Evolutionary conservation across 1,284 basidiomycete genomes (phyloP).

Genomic region (Microbotryomycetes sp.): DNA sequence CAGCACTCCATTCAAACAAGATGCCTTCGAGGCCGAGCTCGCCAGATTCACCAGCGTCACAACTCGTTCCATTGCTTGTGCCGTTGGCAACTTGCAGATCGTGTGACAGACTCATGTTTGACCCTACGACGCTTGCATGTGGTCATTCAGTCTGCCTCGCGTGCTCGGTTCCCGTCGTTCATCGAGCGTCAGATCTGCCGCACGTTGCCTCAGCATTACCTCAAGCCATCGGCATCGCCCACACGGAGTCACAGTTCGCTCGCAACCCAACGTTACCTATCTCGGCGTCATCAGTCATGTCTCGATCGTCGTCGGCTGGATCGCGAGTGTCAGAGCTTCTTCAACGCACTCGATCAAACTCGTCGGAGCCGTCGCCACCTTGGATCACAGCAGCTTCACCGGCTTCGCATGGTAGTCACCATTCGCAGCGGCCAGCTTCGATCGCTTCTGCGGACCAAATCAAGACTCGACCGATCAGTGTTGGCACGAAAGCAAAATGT

Average conservation of each 20-base stretch:
- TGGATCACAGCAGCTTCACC: not conserved
- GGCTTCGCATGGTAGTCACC: too few species aligned
- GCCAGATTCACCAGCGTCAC: conserved; percentile 5
- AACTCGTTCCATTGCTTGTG: conserved; percentile 30
- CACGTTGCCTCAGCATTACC: conserved; percentile 3
- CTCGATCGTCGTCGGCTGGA: not conserved
- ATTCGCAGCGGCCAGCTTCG: too few species aligned
- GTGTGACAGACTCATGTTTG: conserved; percentile 45
- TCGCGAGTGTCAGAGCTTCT: not conserved
- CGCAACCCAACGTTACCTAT: conserved; percentile 3
- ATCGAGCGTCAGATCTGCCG: not conserved
- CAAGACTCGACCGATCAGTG: not conserved
- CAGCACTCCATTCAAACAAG: not conserved
- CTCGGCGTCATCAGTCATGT: not conserved
- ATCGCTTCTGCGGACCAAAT: not conserved
- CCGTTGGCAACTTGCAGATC: conserved; percentile 46
- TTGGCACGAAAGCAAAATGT: not conserved
- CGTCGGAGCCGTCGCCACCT: not conserved
- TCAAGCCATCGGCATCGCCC: conserved; percentile 9
- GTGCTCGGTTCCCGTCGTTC: conserved; percentile 15
- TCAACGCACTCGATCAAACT: not conserved
- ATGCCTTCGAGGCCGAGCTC: conserved; percentile 3
- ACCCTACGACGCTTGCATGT: conserved; percentile 53
- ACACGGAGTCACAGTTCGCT: conserved; percentile 5
- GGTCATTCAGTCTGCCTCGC: conserved; percentile 53